These are phyloP conservation scores for Cercis canadensis DNA, from an alignment of 306 rosid genomes.

Conservation along the genomic window DNA sequence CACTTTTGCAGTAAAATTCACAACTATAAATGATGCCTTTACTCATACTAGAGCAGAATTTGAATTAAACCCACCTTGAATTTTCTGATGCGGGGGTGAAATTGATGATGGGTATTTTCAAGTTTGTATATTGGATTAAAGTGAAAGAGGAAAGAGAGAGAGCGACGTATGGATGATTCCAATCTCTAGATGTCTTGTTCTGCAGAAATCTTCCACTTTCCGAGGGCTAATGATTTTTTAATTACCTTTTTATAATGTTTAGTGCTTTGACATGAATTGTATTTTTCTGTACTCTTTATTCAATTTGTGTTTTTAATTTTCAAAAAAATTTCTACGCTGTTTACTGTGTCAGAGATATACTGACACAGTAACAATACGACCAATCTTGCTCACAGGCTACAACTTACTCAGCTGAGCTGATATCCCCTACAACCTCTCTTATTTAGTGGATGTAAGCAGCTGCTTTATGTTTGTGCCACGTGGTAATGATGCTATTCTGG, in stretches of 20 bases:
- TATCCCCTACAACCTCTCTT: not conserved
- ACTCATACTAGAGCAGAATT: conserved; percentile 29
- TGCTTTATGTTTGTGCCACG: too few species aligned
- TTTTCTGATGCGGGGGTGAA: conserved; percentile 37
- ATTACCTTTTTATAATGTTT: conserved; percentile 36
- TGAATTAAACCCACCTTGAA: conserved; percentile 48
- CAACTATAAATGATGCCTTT: conserved; percentile 4
- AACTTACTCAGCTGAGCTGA: conserved; percentile 1
- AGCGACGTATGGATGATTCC: conserved; percentile 47
- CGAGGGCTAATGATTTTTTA: conserved; percentile 47
- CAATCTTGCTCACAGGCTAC: not conserved
- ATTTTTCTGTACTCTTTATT: not conserved
- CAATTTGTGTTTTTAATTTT: not conserved
- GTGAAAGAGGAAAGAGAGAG: conserved; percentile 24
- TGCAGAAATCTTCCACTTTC: conserved; percentile 57
- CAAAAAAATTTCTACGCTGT: not conserved
- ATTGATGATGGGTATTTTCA: conserved; percentile 27
- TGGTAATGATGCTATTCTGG: too few species aligned
- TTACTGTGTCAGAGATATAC: conserved; percentile 35
- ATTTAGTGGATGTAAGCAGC: too few species aligned
- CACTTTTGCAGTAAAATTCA: conserved; percentile 27
- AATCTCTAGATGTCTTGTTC: conserved; percentile 65
- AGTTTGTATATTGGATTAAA: conserved; percentile 36
- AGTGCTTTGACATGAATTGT: conserved; percentile 50
- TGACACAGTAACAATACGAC: conserved; percentile 31